Conservation (phyloP, 106 monocot species). For the Apostasia ramifera region DNA sequence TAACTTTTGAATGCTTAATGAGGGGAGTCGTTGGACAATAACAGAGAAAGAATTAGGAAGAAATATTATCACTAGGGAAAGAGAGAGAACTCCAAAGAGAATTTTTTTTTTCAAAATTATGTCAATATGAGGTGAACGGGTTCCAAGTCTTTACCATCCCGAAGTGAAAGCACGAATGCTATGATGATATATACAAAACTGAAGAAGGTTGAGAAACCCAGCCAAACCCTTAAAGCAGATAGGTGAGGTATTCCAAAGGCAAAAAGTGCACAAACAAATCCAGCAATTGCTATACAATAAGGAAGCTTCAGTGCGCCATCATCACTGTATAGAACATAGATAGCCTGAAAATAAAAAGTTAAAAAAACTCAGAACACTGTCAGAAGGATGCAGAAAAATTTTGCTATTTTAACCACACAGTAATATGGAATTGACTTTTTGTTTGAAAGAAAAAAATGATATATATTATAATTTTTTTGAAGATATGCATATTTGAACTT, state of each 20-base stretch:
- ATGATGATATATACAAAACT: conserved; percentile 71
- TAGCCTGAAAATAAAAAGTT: conserved; percentile 43
- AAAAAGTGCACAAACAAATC: conserved; percentile 89
- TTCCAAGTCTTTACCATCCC: conserved; percentile 54
- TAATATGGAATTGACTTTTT: no score
- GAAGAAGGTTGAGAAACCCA: conserved; percentile 84
- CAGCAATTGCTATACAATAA: conserved; percentile 83
- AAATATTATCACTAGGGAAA: no score
- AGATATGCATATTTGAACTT: no score
- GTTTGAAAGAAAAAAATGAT: no score
- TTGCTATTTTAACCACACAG: no score
- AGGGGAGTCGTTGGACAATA: no score
- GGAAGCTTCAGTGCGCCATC: conserved; percentile 86
- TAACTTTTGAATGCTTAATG: no score
- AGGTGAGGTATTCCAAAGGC: conserved; percentile 93
- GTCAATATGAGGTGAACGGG: not conserved
- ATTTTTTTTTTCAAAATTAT: no score
- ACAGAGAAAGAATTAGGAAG: no score
- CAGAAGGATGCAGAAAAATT: not conserved
- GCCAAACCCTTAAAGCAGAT: conserved; percentile 85
- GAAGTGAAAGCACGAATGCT: conserved; percentile 67
- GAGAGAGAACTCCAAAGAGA: no score
- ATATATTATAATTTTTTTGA: no score
- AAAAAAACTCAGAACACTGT: no score
- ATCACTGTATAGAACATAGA: conserved; percentile 73